phyloP scores from a whole-genome alignment of 2,329 filamentous ascomycete genomes.

The Ceratocystis albifundus region DNA sequence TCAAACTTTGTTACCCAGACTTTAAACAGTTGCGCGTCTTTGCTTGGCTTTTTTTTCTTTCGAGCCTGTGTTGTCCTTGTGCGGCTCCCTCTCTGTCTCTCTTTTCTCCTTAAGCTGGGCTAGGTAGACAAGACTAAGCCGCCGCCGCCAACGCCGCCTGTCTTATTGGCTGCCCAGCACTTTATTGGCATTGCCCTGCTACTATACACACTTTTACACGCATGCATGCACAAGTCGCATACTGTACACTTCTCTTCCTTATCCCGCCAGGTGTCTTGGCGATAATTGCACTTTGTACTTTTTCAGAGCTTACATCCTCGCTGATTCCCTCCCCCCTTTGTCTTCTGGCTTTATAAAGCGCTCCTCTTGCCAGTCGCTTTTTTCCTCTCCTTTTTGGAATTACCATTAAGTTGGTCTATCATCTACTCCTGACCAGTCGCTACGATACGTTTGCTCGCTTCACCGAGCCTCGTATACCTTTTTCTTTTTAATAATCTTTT shows the following conservation, averaged over 20 bases:
- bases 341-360: not conserved
- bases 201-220: not conserved
- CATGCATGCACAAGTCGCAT: not conserved
- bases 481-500: not conserved
- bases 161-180: not conserved
- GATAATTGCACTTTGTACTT: not conserved
- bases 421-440: not conserved
- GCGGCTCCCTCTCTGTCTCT: not conserved
- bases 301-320: not conserved
- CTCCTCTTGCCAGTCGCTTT: not conserved
- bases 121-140: not conserved
- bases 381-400: not conserved
- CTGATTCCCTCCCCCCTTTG: not conserved
- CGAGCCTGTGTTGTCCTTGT: not conserved
- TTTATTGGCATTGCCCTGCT: not conserved
- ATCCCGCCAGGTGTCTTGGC: not conserved
- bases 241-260: not conserved
- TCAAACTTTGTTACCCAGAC: not conserved
- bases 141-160: not conserved
- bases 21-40: constrained; percentile 15
- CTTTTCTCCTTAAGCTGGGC: not conserved
- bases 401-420: not conserved
- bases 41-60: constrained; percentile 16
- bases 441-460: not conserved
- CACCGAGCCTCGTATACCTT: not conserved